Percentiles rank a stretch among this genome's conserved stretches.
These are phyloP conservation scores for Lanzia echinophila DNA, from an alignment of 2,329 filamentous ascomycete genomes.

Conservation along the genomic window DNA sequence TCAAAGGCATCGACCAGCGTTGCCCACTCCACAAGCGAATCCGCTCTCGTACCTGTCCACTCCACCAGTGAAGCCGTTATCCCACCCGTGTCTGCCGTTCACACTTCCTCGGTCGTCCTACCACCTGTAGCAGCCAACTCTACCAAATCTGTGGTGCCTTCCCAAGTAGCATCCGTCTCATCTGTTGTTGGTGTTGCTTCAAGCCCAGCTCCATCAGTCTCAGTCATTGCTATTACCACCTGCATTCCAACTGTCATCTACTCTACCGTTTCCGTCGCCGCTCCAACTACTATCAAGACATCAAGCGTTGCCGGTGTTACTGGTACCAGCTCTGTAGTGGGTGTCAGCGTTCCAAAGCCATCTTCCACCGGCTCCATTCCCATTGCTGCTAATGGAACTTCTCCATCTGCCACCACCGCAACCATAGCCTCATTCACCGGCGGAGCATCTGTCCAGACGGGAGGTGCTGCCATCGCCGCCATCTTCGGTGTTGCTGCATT, in stretches of 20 bases:
- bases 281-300: neutral
- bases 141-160: neutral
- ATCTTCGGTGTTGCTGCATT: constrained; percentile 20
- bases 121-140: neutral
- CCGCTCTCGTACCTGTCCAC: no score
- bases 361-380: constrained; percentile 6
- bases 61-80: no score
- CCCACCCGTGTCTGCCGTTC: no score
- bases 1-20: no score
- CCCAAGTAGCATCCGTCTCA: neutral
- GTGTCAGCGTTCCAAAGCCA: constrained; percentile 3
- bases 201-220: neutral
- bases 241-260: constrained; percentile 13
- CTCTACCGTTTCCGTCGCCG: constrained; percentile 9
- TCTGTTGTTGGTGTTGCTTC: neutral
- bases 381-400: constrained; percentile 1
- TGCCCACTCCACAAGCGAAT: no score
- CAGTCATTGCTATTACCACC: constrained; percentile 10
- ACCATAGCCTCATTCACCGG: constrained; percentile 9
- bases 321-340: neutral
- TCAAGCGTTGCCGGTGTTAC: neutral
- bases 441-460: constrained; percentile 6
- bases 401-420: constrained; percentile 10
- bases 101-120: no score
- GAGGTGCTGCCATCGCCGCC: constrained; percentile 16